Evolutionary conservation across 2,329 filamentous ascomycete genomes (phyloP).

Genomic region (Apiospora marii): DNA sequence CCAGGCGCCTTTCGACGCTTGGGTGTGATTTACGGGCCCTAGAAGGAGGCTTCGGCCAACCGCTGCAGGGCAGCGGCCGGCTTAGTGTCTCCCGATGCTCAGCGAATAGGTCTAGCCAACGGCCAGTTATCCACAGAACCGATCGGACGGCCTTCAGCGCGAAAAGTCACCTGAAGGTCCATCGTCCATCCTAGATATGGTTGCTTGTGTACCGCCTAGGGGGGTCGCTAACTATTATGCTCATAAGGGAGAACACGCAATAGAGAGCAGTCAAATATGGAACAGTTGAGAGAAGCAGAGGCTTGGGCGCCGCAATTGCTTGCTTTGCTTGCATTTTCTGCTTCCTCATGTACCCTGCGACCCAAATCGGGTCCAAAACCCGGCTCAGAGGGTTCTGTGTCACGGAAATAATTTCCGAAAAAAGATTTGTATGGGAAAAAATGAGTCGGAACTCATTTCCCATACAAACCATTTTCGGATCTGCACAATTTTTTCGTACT

Average conservation of each 20-base stretch:
- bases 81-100: background rate
- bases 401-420: no score
- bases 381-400: no score
- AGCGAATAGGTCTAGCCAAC: background rate
- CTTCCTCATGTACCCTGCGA: background rate
- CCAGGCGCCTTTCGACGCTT: background rate
- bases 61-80: background rate
- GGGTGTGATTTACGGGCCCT: background rate
- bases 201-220: no score
- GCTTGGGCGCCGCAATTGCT: background rate
- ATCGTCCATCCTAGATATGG: no score
- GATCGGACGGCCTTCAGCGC: background rate
- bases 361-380: no score
- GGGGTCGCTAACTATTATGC: background rate
- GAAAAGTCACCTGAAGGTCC: background rate
- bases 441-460: no score
- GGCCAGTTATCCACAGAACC: background rate
- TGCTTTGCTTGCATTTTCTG: background rate
- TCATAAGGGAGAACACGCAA: background rate
- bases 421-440: no score
- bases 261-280: conserved; percentile 1
- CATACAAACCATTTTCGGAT: background rate
- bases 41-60: background rate
- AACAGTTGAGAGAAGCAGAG: background rate
- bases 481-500: background rate